Conservation (phyloP, 2,329 filamentous ascomycete genomes). For the Colletotrichum musae region DNA sequence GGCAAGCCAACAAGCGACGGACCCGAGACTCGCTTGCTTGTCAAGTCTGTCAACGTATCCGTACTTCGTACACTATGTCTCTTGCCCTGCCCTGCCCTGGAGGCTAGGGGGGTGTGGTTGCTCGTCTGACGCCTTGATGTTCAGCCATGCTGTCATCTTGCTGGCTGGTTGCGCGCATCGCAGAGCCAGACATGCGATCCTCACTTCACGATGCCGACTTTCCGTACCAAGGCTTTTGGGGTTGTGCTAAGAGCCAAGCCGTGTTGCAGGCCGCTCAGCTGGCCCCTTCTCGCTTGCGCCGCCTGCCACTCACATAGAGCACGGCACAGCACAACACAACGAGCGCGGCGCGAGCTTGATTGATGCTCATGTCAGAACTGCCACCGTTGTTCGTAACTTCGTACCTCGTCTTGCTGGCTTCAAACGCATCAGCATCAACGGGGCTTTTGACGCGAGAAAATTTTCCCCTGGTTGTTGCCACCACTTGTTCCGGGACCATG, state of each 20-base stretch:
- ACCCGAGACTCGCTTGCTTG: slow-evolving; percentile 20
- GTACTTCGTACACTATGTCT: neutral
- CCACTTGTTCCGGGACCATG: neutral
- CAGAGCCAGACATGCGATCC: slow-evolving; percentile 14
- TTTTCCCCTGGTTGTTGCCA: slow-evolving; percentile 6
- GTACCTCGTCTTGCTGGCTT: too few relatives aligned
- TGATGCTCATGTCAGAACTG: neutral
- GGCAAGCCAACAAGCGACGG: slow-evolving; percentile 14
- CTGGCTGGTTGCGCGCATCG: slow-evolving; percentile 17
- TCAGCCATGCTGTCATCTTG: slow-evolving; percentile 31
- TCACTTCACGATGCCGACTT: slow-evolving; percentile 39
- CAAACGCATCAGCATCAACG: too few relatives aligned
- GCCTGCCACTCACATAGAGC: too few relatives aligned
- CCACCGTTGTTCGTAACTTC: neutral
- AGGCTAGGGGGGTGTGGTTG: slow-evolving; percentile 1
- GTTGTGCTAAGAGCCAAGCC: slow-evolving; percentile 18
- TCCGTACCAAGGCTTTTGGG: slow-evolving; percentile 37
- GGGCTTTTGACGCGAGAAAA: slow-evolving; percentile 4
- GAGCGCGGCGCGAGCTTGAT: neutral
- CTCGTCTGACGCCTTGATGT: slow-evolving; percentile 11
- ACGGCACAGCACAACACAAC: too few relatives aligned
- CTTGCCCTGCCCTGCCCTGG: slow-evolving; percentile 1
- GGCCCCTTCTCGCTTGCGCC: slow-evolving; percentile 28
- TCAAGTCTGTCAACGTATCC: neutral
- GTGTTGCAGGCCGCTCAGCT: slow-evolving; percentile 25